Base-by-base conservation (phyloP, 768 basidiomycete species). In the Phlebiopsis gigantea region DNA sequence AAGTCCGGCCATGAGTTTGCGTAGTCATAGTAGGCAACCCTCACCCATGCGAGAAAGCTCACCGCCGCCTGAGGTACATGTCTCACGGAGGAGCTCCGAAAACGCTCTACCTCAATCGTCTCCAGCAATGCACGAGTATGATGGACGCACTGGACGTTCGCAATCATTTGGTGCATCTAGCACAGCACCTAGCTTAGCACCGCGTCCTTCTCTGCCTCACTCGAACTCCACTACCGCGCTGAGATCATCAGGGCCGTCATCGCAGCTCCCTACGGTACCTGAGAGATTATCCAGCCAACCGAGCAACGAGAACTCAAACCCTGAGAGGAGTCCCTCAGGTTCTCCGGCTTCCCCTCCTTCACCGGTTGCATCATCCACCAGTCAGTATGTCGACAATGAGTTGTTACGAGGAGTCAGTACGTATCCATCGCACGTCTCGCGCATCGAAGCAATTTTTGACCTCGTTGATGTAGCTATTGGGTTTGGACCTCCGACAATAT, bases 401-500 rank as follows among this genome's bases (percentile, higher is more conserved):
- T 30, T 66, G 53, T 56, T 67, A 2, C 41, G 41, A 7, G 68
- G 68, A 4, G 53, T 89, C 62, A 82, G 88, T 90, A 65, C 67
- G 88, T 84, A 15, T 21, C 17, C 19, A n/a, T n/a, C n/a, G n/a
- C n/a, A n/a, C n/a, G n/a, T n/a, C n/a, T n/a, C n/a, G n/a, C n/a
- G n/a, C n/a, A n/a, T n/a, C n/a, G n/a, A n/a, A n/a, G n/a, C n/a
- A n/a, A n/a, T n/a, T n/a, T n/a, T 25, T 53, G 58, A 47, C 46
- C 41, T 25, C 14, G 47, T 50, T 39, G 46, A 52, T 14, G 34
- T 59, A 91, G 90, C 88, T 14, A 77, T 90, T 59, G 86, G 87
- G 2, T 90, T 90, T 63, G 67, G 69, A 45, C 69, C 77, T 28
- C 88, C 90, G 0, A 69, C 74, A 1, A 81, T 90, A 53, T 75